Base-by-base conservation (phyloP, 768 basidiomycete species). In the Terana coerulea region DNA sequence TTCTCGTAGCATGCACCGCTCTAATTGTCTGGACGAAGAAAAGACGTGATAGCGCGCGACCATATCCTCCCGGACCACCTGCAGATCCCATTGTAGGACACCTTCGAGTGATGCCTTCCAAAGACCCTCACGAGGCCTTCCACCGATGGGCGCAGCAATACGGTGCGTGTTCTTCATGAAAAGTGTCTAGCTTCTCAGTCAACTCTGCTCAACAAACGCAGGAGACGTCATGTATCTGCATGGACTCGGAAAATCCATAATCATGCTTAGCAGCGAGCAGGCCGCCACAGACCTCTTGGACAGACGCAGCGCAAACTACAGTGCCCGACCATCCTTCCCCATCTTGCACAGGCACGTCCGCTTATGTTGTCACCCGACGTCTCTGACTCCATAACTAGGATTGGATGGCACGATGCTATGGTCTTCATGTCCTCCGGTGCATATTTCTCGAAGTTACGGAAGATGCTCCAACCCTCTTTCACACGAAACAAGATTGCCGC, bases 11-110 rank as follows among this genome's bases (percentile, higher is more conserved):
- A n/a, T n/a, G n/a, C n/a, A n/a, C n/a, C n/a, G n/a, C n/a, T n/a
- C n/a, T n/a, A n/a, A n/a, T n/a, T n/a, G n/a, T n/a, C n/a, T n/a
- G n/a, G n/a, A n/a, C n/a, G n/a, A n/a, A n/a, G n/a, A n/a, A n/a
- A n/a, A n/a, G n/a, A n/a, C n/a, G n/a, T n/a, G n/a, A n/a, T n/a
- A n/a, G n/a, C n/a, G n/a, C n/a, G n/a, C n/a, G n/a, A n/a, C n/a
- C n/a, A n/a, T n/a, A n/a, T n/a, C 70, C 72, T 7, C 72, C 71
- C 15, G 64, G 72, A 22, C 72, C 70, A 3, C 71, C 70, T 9
- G 60, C 63, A 9, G 69, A 74, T 47, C 66, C 68, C 3, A 28
- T 74, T 36, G 60, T 74, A 11, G 72, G 72, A n/a, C 71, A 74
- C 51, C 55, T 68, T 17, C 64, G 69, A 5, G 47, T 63, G 8